Percentiles rank a stretch among this genome's conserved stretches.
These are phyloP conservation scores for Oleoguttula mirabilis DNA, from an alignment of 495 filamentous ascomycete species.

Conservation along the genomic window DNA sequence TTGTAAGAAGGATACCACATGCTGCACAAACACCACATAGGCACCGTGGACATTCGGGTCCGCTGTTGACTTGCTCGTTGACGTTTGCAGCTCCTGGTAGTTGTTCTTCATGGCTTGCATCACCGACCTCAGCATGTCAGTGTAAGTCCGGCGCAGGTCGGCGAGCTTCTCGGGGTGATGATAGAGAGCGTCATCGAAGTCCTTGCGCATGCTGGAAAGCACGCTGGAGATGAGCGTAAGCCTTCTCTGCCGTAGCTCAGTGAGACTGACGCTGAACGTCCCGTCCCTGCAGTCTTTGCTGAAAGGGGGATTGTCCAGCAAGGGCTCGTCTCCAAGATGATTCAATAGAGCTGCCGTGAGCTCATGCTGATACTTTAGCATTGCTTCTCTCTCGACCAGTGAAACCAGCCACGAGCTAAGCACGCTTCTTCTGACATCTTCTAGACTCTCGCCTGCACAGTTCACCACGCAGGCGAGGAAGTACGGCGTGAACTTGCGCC, in stretches of 20 bases:
- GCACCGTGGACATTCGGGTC: conserved; percentile 32
- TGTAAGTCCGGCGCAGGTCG: conserved; percentile 41
- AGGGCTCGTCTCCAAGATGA: conserved; percentile 32
- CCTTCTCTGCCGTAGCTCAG: conserved; percentile 47
- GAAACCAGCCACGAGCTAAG: conserved; percentile 47
- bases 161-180: conserved; percentile 24
- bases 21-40: conserved; percentile 58
- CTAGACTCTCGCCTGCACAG: neutral
- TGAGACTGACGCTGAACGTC: conserved; percentile 38
- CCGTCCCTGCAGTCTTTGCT: conserved; percentile 30
- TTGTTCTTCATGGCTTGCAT: conserved; percentile 60
- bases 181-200: conserved; percentile 33
- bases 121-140: conserved; percentile 40
- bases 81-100: conserved; percentile 45
- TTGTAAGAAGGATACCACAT: conserved; percentile 50
- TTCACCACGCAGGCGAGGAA: conserved; percentile 43
- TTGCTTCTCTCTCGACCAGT: conserved; percentile 53
- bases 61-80: neutral
- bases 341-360: conserved; percentile 48
- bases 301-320: conserved; percentile 55
- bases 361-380: conserved; percentile 56
- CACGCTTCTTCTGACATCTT: conserved; percentile 37
- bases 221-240: conserved; percentile 49
- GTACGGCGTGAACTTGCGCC: conserved; percentile 48
- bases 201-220: conserved; percentile 53